phyloP scores from a whole-genome alignment of 495 filamentous ascomycete genomes.

The Penicillium ucsense region DNA sequence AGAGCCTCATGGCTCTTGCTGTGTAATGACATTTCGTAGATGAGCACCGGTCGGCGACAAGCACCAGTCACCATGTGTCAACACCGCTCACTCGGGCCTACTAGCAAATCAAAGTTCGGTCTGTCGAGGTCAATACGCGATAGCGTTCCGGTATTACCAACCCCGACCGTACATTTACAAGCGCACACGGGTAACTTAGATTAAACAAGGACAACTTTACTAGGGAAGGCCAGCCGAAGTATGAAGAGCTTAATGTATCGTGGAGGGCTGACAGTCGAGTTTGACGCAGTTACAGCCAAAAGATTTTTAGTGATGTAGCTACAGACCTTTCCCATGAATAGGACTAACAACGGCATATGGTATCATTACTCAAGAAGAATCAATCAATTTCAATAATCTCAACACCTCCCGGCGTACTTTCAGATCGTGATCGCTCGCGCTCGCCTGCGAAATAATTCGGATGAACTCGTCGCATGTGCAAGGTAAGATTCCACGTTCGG shows the following conservation, averaged over 20 bases:
- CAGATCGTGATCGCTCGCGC: conserved; percentile 1
- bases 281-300: too few species aligned
- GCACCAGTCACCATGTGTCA: neutral
- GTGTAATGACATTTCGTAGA: neutral
- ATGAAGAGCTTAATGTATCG: too few species aligned
- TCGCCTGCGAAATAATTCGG: conserved; percentile 8
- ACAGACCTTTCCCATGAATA: too few species aligned
- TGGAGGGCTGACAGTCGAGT: too few species aligned
- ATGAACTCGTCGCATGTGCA: conserved; percentile 28
- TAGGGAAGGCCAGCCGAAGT: conserved; percentile 6
- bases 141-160: conserved; percentile 10
- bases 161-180: neutral
- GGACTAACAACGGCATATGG: too few species aligned
- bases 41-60: neutral
- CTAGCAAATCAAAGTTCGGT: neutral
- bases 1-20: neutral
- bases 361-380: neutral
- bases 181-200: neutral
- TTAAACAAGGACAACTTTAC: neutral
- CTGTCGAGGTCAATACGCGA: neutral
- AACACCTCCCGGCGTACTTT: neutral
- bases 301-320: too few species aligned
- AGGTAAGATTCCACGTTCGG: conserved; percentile 31
- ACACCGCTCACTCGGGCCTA: neutral
- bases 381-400: conserved; percentile 5